These are phyloP conservation scores for Phoenix roebelenii DNA, from an alignment of 176 grass and related monocot species.

Conservation along the genomic window DNA sequence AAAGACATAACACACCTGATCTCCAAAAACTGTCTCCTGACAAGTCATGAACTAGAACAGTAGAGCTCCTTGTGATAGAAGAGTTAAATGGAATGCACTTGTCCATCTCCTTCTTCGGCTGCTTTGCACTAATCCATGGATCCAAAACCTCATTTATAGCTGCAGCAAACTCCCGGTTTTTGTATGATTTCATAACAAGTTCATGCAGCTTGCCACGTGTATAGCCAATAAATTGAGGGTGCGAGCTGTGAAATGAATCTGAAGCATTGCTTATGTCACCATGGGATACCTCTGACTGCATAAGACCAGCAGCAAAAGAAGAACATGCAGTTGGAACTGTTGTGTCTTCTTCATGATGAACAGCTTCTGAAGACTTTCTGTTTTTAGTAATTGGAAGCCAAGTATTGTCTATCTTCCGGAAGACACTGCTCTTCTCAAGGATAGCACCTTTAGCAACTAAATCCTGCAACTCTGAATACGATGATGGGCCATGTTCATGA, in stretches of 20 bases:
- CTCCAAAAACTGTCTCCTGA: constrained; percentile 20
- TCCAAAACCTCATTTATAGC: constrained; percentile 97
- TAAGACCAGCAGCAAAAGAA: constrained; percentile 12
- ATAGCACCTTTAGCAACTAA: constrained; percentile 69
- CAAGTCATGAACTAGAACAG: constrained; percentile 28
- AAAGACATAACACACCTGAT: constrained; percentile 13
- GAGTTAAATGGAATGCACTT: constrained; percentile 54
- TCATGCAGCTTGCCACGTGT: constrained; percentile 87
- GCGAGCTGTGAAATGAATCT: constrained; percentile 52
- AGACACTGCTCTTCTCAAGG: constrained; percentile 69
- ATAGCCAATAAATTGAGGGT: constrained; percentile 92
- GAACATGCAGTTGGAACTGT: constrained; percentile 19
- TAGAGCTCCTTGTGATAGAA: constrained; percentile 43
- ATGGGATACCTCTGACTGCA: constrained; percentile 16
- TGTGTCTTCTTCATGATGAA: constrained; percentile 12
- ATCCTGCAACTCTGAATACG: constrained; percentile 71
- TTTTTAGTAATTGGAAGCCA: constrained; percentile 83
- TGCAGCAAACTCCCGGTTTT: constrained; percentile 90
- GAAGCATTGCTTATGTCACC: constrained; percentile 25
- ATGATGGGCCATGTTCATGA: constrained; percentile 78
- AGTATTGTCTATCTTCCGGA: constrained; percentile 85
- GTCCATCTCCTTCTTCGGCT: constrained; percentile 86
- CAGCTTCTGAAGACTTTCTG: constrained; percentile 32
- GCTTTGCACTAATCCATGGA: constrained; percentile 93
- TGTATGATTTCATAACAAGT: constrained; percentile 95